phyloP scores from a whole-genome alignment of 1,284 basidiomycete genomes.

The Sporisorium graminicola region DNA sequence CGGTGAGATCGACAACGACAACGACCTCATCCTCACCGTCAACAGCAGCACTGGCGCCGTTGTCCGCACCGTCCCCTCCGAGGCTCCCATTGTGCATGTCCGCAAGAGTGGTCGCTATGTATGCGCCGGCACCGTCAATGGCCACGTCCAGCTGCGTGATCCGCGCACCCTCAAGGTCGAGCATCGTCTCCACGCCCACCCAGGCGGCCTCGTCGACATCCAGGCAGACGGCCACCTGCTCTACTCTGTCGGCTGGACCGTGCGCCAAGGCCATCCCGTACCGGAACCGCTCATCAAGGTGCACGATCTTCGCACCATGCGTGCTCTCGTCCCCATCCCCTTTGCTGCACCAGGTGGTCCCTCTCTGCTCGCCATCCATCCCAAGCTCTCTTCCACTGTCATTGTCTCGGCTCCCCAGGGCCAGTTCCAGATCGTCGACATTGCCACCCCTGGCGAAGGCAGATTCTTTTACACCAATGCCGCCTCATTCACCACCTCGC shows the following conservation, averaged over 20 bases:
- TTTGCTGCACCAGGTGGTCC: slow-evolving; percentile 83
- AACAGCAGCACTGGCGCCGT: slow-evolving; percentile 62
- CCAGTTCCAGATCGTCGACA: slow-evolving; percentile 89
- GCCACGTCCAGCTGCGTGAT: slow-evolving; percentile 67
- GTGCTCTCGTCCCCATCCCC: slow-evolving; percentile 82
- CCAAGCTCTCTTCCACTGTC: slow-evolving; percentile 82
- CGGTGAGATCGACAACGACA: slow-evolving; percentile 44
- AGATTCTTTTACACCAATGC: slow-evolving; percentile 79
- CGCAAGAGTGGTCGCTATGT: slow-evolving; percentile 57
- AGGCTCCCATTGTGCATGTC: slow-evolving; percentile 62
- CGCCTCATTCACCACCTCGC: slow-evolving; percentile 82
- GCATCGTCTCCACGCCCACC: slow-evolving; percentile 65
- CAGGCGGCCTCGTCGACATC: slow-evolving; percentile 68
- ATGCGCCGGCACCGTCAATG: slow-evolving; percentile 59
- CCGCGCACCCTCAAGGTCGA: slow-evolving; percentile 64
- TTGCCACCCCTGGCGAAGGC: slow-evolving; percentile 77
- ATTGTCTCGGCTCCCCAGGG: slow-evolving; percentile 86
- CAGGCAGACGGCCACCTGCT: slow-evolving; percentile 66
- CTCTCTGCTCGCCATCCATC: slow-evolving; percentile 85
- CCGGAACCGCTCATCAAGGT: slow-evolving; percentile 93
- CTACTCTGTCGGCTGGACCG: slow-evolving; percentile 68
- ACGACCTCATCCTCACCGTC: slow-evolving; percentile 61
- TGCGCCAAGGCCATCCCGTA: slow-evolving; percentile 82
- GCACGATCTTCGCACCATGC: slow-evolving; percentile 87
- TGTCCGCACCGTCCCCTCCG: slow-evolving; percentile 57